Evolutionary conservation across 2,329 filamentous ascomycete genomes (phyloP), one percentile per base, ranked within the genome.

Genomic region (Colletotrichum sp.): DNA sequence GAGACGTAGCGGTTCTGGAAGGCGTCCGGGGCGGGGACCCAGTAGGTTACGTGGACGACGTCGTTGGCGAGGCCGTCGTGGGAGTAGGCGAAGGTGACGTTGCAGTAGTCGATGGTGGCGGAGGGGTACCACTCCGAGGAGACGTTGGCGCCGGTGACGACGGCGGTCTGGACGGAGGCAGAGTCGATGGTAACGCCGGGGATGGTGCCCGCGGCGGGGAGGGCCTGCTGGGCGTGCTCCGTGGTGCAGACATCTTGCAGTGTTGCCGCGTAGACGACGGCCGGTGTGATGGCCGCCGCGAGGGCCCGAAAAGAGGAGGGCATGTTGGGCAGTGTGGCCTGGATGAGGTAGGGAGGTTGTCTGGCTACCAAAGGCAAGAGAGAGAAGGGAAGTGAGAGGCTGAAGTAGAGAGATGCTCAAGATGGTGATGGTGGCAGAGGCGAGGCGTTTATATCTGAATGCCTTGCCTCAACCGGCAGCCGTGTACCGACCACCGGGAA

Each of bases 1-100:
- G 85, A 82, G n/a, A 88, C 81, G 74, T 84, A 90, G 4, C 88
- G 84, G 63, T 87, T 87, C 77, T 87, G 78, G 78, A 87, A 89
- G 26, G 82, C 81, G 4, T 80, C 79, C 0, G 87, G 87, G 5
- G 84, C 78, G 0, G 87, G 88, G 12, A 88, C 81, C 81, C 84
- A 88, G 79, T 85, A 86, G 30, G 81, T 80, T 6, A 87, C 78
- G 43, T 82, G 79, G 1, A 87, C 84, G 6, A 75, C 71, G 71
- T 86, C 84, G 6, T 79, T 79, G 15, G 78, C 68, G 21, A 73
- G 64, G 32, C 86, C 87, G 36, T 83, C 80, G 68, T 89, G 87
- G 3, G 84, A 83, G 78, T 88, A 89, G 30, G 84, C 83, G 64
- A 89, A 84, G 6, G 85, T 87, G 36, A 88, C 83, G 68, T 88